Evolutionary conservation across 768 basidiomycete genomes (phyloP).

Genomic region (Mrakia frigida): DNA sequence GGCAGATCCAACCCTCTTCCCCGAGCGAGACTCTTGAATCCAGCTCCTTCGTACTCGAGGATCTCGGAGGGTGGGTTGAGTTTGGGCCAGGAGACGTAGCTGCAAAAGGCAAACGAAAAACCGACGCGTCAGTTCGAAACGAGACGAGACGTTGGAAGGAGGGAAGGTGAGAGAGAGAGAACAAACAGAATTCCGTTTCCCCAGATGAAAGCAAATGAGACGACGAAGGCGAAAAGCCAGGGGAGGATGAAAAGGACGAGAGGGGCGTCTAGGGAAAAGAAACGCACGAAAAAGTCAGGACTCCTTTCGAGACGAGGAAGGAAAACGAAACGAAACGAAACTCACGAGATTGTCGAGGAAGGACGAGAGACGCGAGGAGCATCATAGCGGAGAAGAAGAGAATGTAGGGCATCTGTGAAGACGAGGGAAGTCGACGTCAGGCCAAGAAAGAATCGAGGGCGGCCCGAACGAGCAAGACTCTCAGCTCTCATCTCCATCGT

Average conservation of each 20-base stretch:
- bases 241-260: conserved; percentile 74
- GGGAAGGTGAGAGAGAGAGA: not conserved
- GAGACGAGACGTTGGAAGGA: too few relatives aligned
- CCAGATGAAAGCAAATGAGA: conserved; percentile 65
- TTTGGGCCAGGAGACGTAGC: conserved; percentile 92
- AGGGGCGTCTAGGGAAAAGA: conserved; percentile 62
- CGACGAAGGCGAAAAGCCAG: conserved; percentile 59
- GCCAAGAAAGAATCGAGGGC: not conserved
- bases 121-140: not conserved
- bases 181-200: conserved; percentile 41
- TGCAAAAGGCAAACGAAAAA: conserved; percentile 43
- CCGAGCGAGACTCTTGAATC: conserved; percentile 67
- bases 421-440: conserved; percentile 19
- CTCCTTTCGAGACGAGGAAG: not conserved
- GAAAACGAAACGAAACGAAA: conserved; percentile 27
- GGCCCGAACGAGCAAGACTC: conserved; percentile 41
- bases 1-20: conserved; percentile 55
- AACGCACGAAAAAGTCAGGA: conserved; percentile 21
- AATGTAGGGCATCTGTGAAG: conserved; percentile 69
- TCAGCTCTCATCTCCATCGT: conserved; percentile 79
- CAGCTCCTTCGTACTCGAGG: conserved; percentile 83
- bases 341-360: conserved; percentile 82
- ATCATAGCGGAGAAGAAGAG: conserved; percentile 41
- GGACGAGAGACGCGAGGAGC: conserved; percentile 65
- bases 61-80: conserved; percentile 70